Evolutionary conservation across 805 yeast species (phyloP), one percentile per base, ranked within the genome.

Genomic region (Lipomyces starkeyi): DNA sequence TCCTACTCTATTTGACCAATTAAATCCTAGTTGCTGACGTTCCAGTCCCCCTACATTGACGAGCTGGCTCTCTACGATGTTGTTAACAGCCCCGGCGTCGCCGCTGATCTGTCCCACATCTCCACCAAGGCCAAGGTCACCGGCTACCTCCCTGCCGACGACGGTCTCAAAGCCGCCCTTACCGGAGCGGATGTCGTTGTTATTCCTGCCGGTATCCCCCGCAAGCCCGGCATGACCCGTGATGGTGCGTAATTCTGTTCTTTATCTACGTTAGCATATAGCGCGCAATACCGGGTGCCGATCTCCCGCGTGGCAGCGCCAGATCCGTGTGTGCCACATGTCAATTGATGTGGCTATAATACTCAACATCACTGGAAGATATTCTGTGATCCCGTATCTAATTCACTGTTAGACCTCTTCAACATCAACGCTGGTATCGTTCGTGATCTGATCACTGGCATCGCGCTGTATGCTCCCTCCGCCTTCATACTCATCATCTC

Each of bases 181-280:
- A 82, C 85, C 62, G 93, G 88, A 61, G 86, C 97, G 62, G 96
- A 93, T 75, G 88, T 93, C 69, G 93, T 93, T 63, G 86, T 93
- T 67, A 91, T 93, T 74, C 97, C 97, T 59, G 97, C 97, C 47
- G 97, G 97, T 70, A 89, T 91, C 54, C 97, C 97, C 76, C 88
- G 97, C 83, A 91, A 91, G 82, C 97, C 97, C 55, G 97, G 97
- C 66, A 91, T 91, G 97, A 90, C 96, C 68, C 88, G 97, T 81
- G 97, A 91, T 78, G 97, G 71, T 68, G 52, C 13, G 66, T 56
- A 40, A 1, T 43, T 9, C 22, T 32, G 13, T 55, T 32, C 14
- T 47, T 14, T 27, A 22, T 49, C 20, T 22, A 1, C 7, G 17
- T 13, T 37, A 37, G 17, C 43, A 37, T 9, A 13, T 37, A 37